Conservation (phyloP, 2,329 filamentous ascomycete species). For the Pseudogymnoascus sp. region DNA sequence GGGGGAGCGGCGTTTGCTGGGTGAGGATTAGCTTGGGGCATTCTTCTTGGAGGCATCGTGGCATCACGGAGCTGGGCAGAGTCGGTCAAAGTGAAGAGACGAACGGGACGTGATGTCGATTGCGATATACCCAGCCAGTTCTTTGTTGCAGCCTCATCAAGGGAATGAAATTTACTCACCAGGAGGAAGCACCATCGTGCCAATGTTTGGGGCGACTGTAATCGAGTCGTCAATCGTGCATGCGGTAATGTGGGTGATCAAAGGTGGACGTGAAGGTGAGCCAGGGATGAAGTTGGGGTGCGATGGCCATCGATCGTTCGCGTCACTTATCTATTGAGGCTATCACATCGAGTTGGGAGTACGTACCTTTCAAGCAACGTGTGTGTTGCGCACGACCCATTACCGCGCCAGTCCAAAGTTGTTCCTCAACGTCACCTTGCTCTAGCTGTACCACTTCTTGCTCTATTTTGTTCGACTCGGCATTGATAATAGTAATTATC, state of each 20-base stretch:
- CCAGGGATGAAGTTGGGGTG: not conserved
- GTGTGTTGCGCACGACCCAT: not conserved
- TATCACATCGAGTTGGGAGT: slow-evolving; percentile 1
- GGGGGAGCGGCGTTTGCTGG: slow-evolving; percentile 39
- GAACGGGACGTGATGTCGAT: not conserved
- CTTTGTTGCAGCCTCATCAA: not conserved
- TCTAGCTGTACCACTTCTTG: not conserved
- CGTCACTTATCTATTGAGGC: not conserved
- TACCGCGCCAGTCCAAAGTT: not conserved
- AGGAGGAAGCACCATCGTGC: slow-evolving; percentile 22
- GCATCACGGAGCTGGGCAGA: not conserved
- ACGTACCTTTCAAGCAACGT: slow-evolving; percentile 1
- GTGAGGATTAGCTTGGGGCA: not conserved
- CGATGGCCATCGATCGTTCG: not conserved
- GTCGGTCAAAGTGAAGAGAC: slow-evolving; percentile 5
- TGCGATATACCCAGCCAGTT: not conserved
- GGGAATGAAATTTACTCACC: slow-evolving; percentile 17
- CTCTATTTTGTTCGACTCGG: slow-evolving; percentile 2
- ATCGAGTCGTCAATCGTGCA: not conserved
- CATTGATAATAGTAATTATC: slow-evolving; percentile 1
- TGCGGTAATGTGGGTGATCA: not conserved
- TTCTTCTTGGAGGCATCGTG: not conserved
- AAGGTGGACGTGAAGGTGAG: not conserved
- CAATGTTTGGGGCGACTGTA: slow-evolving; percentile 6
- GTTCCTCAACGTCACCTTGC: not conserved